Evolutionary conservation across 2,329 filamentous ascomycete species (phyloP).

Genomic region (Arthrobotrys entomopaga): DNA sequence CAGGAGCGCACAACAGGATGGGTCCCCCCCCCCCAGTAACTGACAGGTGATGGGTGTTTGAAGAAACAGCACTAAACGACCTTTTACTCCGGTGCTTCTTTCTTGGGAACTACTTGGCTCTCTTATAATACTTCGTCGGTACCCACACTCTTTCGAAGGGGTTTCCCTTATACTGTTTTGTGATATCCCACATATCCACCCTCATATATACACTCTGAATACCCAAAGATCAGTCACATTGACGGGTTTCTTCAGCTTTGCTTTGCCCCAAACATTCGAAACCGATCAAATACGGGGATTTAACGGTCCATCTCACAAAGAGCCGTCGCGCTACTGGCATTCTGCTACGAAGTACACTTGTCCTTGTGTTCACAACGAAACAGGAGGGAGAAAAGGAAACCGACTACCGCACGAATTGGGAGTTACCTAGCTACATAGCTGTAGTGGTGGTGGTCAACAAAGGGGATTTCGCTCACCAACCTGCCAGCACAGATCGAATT

Average conservation of each 20-base stretch:
- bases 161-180: no score
- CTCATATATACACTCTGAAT: no score
- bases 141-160: slow-evolving; percentile 26
- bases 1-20: slow-evolving; percentile 33
- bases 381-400: slow-evolving; percentile 51
- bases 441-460: slow-evolving; percentile 16
- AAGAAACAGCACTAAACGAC: slow-evolving; percentile 37
- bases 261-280: slow-evolving; percentile 34
- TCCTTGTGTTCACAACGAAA: slow-evolving; percentile 54
- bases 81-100: slow-evolving; percentile 28
- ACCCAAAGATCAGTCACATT: background rate
- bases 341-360: slow-evolving; percentile 39
- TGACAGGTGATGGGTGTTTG: slow-evolving; percentile 54
- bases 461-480: slow-evolving; percentile 31
- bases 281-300: slow-evolving; percentile 40
- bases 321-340: slow-evolving; percentile 31
- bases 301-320: slow-evolving; percentile 30
- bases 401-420: slow-evolving; percentile 50
- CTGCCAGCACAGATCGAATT: slow-evolving; percentile 11
- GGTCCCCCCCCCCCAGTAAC: slow-evolving; percentile 41
- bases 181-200: no score
- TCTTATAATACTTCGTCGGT: slow-evolving; percentile 54
- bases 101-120: slow-evolving; percentile 5
- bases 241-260: slow-evolving; percentile 24
- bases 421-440: slow-evolving; percentile 28